Evolutionary conservation across 352 stramenopile genomes (phyloP).

Genomic region (Globisporangium nodosum): DNA sequence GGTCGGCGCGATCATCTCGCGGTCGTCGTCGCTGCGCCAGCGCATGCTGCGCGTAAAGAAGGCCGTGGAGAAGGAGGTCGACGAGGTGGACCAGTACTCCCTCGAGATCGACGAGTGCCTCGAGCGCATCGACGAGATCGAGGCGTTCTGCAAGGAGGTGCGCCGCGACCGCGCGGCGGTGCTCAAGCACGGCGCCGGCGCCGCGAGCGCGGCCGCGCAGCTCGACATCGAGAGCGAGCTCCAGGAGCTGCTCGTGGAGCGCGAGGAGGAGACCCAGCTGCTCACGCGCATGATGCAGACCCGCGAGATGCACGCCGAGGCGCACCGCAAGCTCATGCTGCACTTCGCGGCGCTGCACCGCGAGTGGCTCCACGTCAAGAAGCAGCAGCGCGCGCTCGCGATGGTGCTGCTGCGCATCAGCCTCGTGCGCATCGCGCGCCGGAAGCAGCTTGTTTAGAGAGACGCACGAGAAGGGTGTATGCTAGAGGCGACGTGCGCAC

Average conservation of each 20-base stretch:
- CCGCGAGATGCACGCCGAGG: constrained; percentile 17
- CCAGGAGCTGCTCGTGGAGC: constrained; percentile 14
- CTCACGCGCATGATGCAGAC: constrained; percentile 21
- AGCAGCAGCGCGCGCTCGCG: constrained; percentile 16
- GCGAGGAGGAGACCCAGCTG: constrained; percentile 15
- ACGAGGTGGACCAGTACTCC: constrained; percentile 16
- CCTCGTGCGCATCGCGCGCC: constrained; percentile 15
- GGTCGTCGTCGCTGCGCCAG: constrained; percentile 16
- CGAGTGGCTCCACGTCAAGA: constrained; percentile 18
- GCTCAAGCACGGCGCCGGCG: constrained; percentile 9
- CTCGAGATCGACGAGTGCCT: constrained; percentile 17
- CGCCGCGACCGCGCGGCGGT: constrained; percentile 10
- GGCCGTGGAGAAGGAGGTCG: constrained; percentile 16
- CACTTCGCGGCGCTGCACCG: constrained; percentile 16
- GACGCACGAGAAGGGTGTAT: not conserved
- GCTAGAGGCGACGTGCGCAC: not conserved
- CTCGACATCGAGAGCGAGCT: constrained; percentile 16
- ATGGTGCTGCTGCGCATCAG: constrained; percentile 19
- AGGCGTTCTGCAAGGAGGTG: constrained; percentile 13
- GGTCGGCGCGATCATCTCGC: constrained; percentile 16
- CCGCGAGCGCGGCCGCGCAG: constrained; percentile 1
- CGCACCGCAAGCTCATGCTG: constrained; percentile 18
- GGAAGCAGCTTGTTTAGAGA: constrained; percentile 13
- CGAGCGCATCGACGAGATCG: constrained; percentile 17
- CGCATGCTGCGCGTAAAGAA: constrained; percentile 19